Percentiles rank a stretch among this genome's conserved stretches.
Evolutionary conservation across 2,329 filamentous ascomycete genomes (phyloP).

Genomic region (Fusarium sp.): DNA sequence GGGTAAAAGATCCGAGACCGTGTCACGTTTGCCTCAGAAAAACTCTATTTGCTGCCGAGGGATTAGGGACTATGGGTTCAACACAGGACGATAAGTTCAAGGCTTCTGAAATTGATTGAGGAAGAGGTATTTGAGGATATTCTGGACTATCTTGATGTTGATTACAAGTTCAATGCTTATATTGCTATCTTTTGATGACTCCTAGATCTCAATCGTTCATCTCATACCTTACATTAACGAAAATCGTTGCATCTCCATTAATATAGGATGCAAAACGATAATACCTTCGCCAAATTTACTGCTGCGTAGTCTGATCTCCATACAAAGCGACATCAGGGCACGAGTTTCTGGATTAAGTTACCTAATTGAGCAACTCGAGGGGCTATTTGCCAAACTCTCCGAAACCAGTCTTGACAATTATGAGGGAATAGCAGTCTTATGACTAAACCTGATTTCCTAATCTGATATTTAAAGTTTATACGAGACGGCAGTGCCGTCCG

Average conservation of each 20-base stretch:
- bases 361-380: no score
- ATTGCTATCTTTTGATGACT: accelerated
- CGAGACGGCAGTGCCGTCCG: neutral
- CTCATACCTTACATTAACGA: no score
- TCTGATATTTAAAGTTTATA: neutral
- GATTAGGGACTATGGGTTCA: accelerated
- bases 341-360: no score
- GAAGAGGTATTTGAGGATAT: no score
- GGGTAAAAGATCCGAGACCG: neutral
- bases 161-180: no score
- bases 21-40: neutral
- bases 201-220: no score
- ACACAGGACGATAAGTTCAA: accelerated
- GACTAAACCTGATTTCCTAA: neutral
- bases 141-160: no score
- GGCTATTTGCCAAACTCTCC: neutral
- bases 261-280: no score
- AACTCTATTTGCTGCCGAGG: neutral
- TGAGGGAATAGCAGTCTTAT: neutral
- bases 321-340: no score
- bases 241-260: no score
- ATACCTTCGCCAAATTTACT: no score
- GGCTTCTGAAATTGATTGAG: accelerated
- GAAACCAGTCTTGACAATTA: neutral
- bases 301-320: no score